phyloP scores from a whole-genome alignment of 805 yeast genomes.

The Candida nitratophila region DNA sequence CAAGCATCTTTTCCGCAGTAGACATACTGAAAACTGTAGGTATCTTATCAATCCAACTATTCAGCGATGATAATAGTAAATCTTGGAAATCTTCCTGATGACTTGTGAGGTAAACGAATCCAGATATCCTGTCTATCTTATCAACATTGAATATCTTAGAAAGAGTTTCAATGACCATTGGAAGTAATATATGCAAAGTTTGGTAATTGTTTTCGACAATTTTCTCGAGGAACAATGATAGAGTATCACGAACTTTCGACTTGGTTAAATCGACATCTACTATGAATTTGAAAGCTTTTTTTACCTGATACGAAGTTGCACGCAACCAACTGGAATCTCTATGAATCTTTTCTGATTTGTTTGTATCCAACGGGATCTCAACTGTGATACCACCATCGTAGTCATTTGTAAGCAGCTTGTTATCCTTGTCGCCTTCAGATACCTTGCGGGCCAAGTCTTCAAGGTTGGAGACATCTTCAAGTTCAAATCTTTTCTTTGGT shows the following conservation, averaged over 20 bases:
- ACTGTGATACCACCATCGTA: slow-evolving; percentile 7
- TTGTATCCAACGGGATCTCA: slow-evolving; percentile 10
- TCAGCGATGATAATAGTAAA: slow-evolving; percentile 1
- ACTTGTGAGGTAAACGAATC: background rate
- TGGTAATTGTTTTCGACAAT: slow-evolving; percentile 26
- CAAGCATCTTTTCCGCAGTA: slow-evolving; percentile 15
- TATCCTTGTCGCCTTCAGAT: background rate
- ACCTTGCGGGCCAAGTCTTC: background rate
- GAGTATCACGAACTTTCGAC: slow-evolving; percentile 24
- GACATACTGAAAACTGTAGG: slow-evolving; percentile 18
- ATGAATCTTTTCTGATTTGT: slow-evolving; percentile 9
- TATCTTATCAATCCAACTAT: slow-evolving; percentile 10
- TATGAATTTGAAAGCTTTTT: slow-evolving; percentile 35
- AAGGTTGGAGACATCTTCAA: background rate
- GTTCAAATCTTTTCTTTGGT: slow-evolving; percentile 3
- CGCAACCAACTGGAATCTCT: slow-evolving; percentile 49
- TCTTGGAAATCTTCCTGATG: slow-evolving; percentile 1
- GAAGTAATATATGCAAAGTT: slow-evolving; percentile 30
- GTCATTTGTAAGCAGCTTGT: background rate
- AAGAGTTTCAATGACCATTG: slow-evolving; percentile 19
- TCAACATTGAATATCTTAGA: slow-evolving; percentile 11
- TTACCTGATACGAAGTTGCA: slow-evolving; percentile 44
- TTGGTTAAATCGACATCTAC: slow-evolving; percentile 18
- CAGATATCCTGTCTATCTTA: slow-evolving; percentile 11
- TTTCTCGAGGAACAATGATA: slow-evolving; percentile 23